Percentiles rank a stretch among this genome's conserved stretches.
phyloP scores from a whole-genome alignment of 2,329 filamentous ascomycete species.

The Aschersonia sp. region DNA sequence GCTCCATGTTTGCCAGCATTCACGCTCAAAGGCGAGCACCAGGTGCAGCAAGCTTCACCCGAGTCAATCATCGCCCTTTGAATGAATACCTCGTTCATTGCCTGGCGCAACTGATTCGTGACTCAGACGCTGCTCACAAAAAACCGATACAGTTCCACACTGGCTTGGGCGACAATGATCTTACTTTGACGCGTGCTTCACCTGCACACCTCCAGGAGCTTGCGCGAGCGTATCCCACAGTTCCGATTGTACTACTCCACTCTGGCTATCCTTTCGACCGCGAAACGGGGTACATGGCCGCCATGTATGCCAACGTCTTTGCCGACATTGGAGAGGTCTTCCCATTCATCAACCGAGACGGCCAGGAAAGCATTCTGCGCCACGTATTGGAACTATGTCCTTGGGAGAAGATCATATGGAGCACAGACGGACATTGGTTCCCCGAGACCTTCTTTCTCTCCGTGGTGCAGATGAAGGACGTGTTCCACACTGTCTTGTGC shows the following conservation, averaged over 20 bases:
- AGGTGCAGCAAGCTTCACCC: conserved; percentile 22
- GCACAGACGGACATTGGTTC: conserved; percentile 66
- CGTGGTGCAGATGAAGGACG: conserved; percentile 56
- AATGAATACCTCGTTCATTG: conserved; percentile 57
- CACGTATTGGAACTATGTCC: conserved; percentile 65
- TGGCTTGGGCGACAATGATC: conserved; percentile 67
- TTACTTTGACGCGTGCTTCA: conserved; percentile 53
- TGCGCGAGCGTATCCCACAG: conserved; percentile 51
- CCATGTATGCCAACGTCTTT: conserved; percentile 66
- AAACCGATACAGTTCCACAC: conserved; percentile 80
- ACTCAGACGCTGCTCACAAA: conserved; percentile 25
- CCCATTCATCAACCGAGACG: conserved; percentile 60
- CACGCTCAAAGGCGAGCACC: conserved; percentile 10
- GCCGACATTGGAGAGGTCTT: conserved; percentile 76
- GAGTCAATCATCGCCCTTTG: conserved; percentile 47
- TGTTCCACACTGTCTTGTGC: conserved; percentile 50
- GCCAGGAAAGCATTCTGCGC: conserved; percentile 55
- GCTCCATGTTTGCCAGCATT: conserved; percentile 24
- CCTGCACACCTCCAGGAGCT: conserved; percentile 62
- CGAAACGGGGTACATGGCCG: conserved; percentile 65
- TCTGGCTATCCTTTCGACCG: conserved; percentile 69
- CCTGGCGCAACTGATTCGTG: conserved; percentile 42
- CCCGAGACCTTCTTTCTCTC: conserved; percentile 67
- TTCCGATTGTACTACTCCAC: conserved; percentile 67
- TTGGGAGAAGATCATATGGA: conserved; percentile 63